These are phyloP conservation scores for Globisporangium ultimum DNA, from an alignment of 352 stramenopile species.

Conservation along the genomic window DNA sequence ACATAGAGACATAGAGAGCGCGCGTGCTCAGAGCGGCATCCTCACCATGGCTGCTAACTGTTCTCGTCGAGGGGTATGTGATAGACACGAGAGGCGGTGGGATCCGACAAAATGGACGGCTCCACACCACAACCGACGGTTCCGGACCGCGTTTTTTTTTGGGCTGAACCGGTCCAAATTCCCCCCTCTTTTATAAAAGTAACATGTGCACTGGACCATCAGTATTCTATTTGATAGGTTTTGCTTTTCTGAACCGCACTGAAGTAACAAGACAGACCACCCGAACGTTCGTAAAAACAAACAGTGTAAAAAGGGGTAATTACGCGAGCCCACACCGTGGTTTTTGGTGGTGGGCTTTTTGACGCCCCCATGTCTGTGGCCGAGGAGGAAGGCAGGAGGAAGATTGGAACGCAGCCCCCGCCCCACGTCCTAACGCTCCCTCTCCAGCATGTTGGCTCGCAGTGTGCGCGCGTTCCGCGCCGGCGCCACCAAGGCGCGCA, in stretches of 20 bases:
- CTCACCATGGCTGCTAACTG: constrained; percentile 18
- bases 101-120: constrained; percentile 35
- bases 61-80: constrained; percentile 11
- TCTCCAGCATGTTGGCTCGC: constrained; percentile 50
- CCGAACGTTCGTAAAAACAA: constrained; percentile 1
- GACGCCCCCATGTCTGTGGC: constrained; percentile 11
- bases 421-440: neutral
- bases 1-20: neutral
- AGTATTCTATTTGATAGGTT: constrained; percentile 12
- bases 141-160: constrained; percentile 10
- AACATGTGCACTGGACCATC: constrained; percentile 13
- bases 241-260: neutral
- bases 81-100: neutral
- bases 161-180: constrained; percentile 13
- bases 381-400: neutral
- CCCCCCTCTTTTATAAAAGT: neutral
- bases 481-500: constrained; percentile 20
- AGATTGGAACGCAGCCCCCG: neutral
- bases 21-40: neutral
- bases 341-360: constrained; percentile 16
- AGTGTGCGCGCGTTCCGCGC: constrained; percentile 45
- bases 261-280: constrained; percentile 13
- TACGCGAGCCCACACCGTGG: neutral
- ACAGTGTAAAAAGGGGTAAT: constrained; percentile 11
- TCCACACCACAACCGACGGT: constrained; percentile 24